Evolutionary conservation across 176 grass and related monocot genomes (phyloP), one percentile per base, ranked within the genome.

Genomic region (Zea luxurians): DNA sequence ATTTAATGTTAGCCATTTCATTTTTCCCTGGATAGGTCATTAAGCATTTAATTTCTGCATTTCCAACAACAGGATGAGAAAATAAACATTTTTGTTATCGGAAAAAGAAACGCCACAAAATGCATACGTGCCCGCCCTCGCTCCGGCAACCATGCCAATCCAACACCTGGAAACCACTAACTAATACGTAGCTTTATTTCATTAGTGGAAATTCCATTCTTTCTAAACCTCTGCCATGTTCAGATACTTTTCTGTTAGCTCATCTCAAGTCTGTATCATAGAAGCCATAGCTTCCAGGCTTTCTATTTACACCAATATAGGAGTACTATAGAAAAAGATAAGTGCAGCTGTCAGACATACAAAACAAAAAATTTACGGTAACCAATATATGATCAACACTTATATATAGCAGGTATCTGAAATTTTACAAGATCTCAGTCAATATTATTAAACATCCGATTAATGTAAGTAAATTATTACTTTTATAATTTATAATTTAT

Each of bases 141-240:
- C 37, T 45, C 61, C 9, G 18, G 16, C 37, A 78, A 71, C 11
- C 46, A 70, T 38, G 70, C 61, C 38, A 80, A 54, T 71, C 62
- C 70, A 34, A 63, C 76, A 75, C 13, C 69, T 37, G 80, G 80
- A 83, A 79, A 79, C 75, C 69, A 79, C 75, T 63, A 54, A 62
- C 27, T 17, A 57, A 53, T 55, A 27, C 27, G 27, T 27, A 71
- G 52, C 85, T 77, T 82, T 73, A 71, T 82, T 73, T 27, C 27
- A 71, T 37, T 38, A 68, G 68, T 74, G 75, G 41, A 68, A 79
- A 62, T 79, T 47, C 44, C 11, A 68, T 13, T 79, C 53, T 47
- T 73, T 5, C 18, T 48, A 79, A 16, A 62, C 40, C 58, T 73
- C 74, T 54, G 66, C 42, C 66, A 27, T 36, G 49, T 27, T 27